Evolutionary conservation across 2,329 filamentous ascomycete species (phyloP).

Genomic region (Aspergillus hortae): DNA sequence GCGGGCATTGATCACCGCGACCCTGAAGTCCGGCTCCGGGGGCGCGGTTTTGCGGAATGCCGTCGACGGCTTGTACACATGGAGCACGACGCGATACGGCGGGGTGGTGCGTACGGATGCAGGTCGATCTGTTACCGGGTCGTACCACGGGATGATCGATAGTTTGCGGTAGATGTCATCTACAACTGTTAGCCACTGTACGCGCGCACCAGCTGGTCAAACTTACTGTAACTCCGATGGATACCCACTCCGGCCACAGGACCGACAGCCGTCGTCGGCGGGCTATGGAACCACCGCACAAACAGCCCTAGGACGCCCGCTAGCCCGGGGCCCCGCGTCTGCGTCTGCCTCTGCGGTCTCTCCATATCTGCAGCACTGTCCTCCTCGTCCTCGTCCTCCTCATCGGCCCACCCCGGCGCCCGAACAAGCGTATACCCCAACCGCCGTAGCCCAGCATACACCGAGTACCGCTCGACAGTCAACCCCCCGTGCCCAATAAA

Average conservation of each 20-base stretch:
- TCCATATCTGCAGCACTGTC: constrained; percentile 3
- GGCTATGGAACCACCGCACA: constrained; percentile 31
- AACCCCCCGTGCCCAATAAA: constrained; percentile 67
- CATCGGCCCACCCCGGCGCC: constrained; percentile 54
- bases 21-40: constrained; percentile 74
- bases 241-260: constrained; percentile 53
- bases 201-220: background rate
- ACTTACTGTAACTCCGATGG: constrained; percentile 51
- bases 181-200: constrained; percentile 32
- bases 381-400: constrained; percentile 17
- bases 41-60: constrained; percentile 77
- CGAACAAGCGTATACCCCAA: constrained; percentile 77
- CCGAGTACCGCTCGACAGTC: constrained; percentile 76
- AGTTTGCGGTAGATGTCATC: constrained; percentile 73
- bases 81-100: constrained; percentile 71
- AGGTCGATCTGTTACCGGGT: constrained; percentile 44
- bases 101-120: constrained; percentile 28
- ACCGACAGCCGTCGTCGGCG: constrained; percentile 36
- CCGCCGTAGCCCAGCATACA: constrained; percentile 81
- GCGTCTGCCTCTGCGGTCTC: background rate
- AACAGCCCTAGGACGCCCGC: constrained; percentile 30
- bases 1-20: constrained; percentile 76
- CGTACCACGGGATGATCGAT: constrained; percentile 68
- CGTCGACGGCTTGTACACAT: constrained; percentile 73
- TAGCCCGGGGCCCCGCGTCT: constrained; percentile 20